A percentile compares a stretch with the other conserved stretches of the same genome.
Evolutionary conservation across 176 grass and related monocot species (phyloP).

Genomic region (Calamus simplicifolius): DNA sequence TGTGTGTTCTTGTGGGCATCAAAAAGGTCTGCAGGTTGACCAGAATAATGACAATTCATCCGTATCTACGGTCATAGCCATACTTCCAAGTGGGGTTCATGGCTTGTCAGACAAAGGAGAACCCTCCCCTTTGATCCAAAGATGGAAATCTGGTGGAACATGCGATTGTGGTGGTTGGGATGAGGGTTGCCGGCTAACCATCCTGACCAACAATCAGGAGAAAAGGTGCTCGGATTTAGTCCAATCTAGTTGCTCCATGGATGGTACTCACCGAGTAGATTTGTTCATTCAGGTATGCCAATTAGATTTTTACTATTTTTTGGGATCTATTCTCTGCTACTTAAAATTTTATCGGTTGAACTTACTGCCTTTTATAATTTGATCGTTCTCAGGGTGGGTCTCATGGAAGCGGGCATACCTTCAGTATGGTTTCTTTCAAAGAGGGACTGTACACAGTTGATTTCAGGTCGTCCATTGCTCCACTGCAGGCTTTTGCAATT

Average conservation of each 20-base stretch:
- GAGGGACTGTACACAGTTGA: conserved; percentile 82
- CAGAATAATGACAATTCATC: conserved; percentile 22
- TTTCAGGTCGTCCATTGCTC: conserved; percentile 54
- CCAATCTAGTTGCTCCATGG: conserved; percentile 19
- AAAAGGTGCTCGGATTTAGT: conserved; percentile 7
- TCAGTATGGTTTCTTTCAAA: conserved; percentile 73
- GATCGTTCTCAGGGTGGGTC: conserved; percentile 38
- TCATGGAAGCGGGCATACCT: conserved; percentile 31
- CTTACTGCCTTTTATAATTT: background rate
- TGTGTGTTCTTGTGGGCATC: conserved; percentile 23
- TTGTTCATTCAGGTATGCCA: conserved; percentile 58
- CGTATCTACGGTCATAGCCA: conserved; percentile 27
- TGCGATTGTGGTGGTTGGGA: conserved; percentile 99
- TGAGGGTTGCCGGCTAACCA: conserved; percentile 67
- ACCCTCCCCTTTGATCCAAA: conserved; percentile 63
- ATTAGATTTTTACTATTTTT: background rate
- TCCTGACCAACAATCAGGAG: conserved; percentile 35
- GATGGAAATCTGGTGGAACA: conserved; percentile 75
- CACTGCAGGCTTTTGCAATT: conserved; percentile 80
- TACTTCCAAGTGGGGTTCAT: conserved; percentile 80
- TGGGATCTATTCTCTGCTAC: background rate
- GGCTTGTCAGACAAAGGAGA: conserved; percentile 43
- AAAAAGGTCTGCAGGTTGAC: conserved; percentile 22
- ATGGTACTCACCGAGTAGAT: conserved; percentile 55
- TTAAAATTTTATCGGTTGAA: too few relatives aligned